Percentiles rank a stretch among this genome's conserved stretches.
Evolutionary conservation across 148 eudicot species (phyloP).

Genomic region (Fagopyrum tataricum): DNA sequence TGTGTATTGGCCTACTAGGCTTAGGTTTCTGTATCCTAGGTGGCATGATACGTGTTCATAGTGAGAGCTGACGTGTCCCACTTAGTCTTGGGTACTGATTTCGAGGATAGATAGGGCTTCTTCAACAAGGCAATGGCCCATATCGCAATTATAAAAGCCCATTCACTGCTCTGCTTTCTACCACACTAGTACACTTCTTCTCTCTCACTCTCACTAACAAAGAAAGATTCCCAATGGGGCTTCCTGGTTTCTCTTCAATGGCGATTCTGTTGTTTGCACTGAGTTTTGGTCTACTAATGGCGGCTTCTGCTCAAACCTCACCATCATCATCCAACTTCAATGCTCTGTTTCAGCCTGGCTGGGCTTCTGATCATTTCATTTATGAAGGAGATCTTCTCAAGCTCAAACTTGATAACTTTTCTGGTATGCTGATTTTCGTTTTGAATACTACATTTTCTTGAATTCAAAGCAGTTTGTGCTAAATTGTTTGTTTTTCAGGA

Average conservation of each 20-base stretch:
- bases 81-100: not conserved
- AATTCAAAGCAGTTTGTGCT: not conserved
- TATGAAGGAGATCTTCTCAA: conserved; percentile 57
- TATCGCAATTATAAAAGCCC: not conserved
- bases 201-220: not conserved
- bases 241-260: conserved; percentile 13
- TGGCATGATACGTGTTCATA: conserved; percentile 19
- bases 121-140: conserved; percentile 12
- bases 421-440: conserved; percentile 36
- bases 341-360: conserved; percentile 57
- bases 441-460: not conserved
- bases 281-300: conserved; percentile 12
- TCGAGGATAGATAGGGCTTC: conserved; percentile 16
- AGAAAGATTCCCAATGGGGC: not conserved
- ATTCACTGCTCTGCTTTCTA: not conserved
- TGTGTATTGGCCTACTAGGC: not conserved
- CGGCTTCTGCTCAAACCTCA: conserved; percentile 19
- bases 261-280: conserved; percentile 10
- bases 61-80: not conserved
- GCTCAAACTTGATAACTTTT: conserved; percentile 70
- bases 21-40: conserved; percentile 12
- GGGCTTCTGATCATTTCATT: conserved; percentile 66
- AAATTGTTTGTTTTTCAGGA: conserved; percentile 33
- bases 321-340: conserved; percentile 46
- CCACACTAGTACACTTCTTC: not conserved